Base-by-base conservation (phyloP, 2,329 filamentous ascomycete genomes). In the Canariomyces notabilis region DNA sequence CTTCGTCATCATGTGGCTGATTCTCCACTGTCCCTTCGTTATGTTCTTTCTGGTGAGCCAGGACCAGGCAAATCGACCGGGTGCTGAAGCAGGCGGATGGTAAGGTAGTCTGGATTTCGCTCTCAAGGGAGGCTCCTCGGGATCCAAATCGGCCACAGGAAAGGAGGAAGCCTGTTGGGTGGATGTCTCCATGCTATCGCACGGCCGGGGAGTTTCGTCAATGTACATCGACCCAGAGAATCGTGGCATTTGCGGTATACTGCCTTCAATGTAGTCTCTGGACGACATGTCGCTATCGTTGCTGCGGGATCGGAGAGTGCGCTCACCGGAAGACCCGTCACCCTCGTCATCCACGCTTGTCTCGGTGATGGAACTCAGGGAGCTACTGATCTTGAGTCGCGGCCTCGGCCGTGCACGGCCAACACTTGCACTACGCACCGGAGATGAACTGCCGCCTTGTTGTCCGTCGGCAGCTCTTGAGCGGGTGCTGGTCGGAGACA, bases 171-270 rank as follows among this genome's bases (percentile, higher is more conserved):
- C 26, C 23, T 22, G 31, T 9, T 46, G 42, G 4, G 44, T 49
- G 15, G 42, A 42, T 14, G 22, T 14, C 2, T 21, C 20, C 8
- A 40, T 37, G 4, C 43, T 40, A 8, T 21, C 31, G 18, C 36
- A n/a, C 37, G 29, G 29, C 34, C 15, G 9, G 6, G 42, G 44
- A 5, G 41, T 40, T 9, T 33, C 22, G 20, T 7, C 48, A 18
- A 37, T 51, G 48, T 59, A 58, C 12, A 57, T 53, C 12, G 51
- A 49, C 1, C 57, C 57, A 3, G 59, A 54, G 2, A 55, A 58
- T n/a, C 46, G 55, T 32, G 56, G 55, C 15, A 60, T 52, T 23
- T 56, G 61, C 26, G 61, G 62, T 8, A 65, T 59, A 31, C 55
- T 56, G 42, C 60, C 52, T 21, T 65, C 59, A n/a, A 65, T 39